Base-by-base conservation (phyloP, 2,329 filamentous ascomycete genomes). In the Dryadomyces quercus-mongolicae region DNA sequence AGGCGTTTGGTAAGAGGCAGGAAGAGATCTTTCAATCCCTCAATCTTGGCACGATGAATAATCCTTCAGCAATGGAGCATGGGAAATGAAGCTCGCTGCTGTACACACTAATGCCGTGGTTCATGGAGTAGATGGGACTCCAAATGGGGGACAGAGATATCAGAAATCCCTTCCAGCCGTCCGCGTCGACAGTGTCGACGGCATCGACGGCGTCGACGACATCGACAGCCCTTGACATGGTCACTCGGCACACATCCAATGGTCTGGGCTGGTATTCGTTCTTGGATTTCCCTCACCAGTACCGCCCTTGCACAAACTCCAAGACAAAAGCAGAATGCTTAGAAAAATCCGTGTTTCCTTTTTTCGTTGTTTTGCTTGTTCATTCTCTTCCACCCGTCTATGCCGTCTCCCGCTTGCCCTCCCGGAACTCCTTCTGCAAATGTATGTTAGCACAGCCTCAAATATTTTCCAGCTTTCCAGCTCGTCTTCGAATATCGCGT, bases 341-440 rank as follows among this genome's bases (percentile, higher is more conserved):
- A 16, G 42, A 44, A 36, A 43, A 21, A 43, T 49, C 42, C 51
- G n/a, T 54, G 51, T 49, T 54, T 58, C 50, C 8, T 52, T 47
- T 45, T 51, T 16, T n/a, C n/a, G n/a, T n/a, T 12, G 36, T 46
- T 21, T 56, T 52, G 13, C 20, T 48, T 48, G 20, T 53, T 36
- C 53, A 36, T 54, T 48, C 47, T 43, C 50, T 16, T 22, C 21
- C 22, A 42, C 18, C 46, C 46, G 52, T 58, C 56, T 63, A 68
- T 62, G 65, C 65, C 59, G 64, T 62, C 65, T 68, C 65, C 55
- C 65, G 60, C 65, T 67, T 60, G 56, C 90, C 92, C 77, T 96
- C 91, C 81, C 87, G 91, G 69, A 90, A 81, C 82, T 96, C 93
- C 82, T 97, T 98, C 92, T 95, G 73, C 73, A 66, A 53, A 46